Evolutionary conservation across 2,329 filamentous ascomycete genomes (phyloP).

Genomic region (Trichoderma atroviride): DNA sequence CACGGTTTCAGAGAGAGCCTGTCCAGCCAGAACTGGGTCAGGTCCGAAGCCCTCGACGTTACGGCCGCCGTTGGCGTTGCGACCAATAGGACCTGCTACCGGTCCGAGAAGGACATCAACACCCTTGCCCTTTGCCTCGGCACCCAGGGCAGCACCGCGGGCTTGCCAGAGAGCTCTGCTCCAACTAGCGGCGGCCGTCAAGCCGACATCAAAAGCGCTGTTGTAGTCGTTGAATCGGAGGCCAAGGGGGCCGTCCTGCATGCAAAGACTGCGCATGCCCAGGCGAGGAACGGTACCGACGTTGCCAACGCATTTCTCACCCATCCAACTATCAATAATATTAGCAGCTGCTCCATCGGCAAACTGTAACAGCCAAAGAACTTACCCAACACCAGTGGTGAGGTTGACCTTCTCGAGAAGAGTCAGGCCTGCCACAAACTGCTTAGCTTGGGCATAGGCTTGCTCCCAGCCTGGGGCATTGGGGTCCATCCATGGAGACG

Average conservation of each 20-base stretch:
- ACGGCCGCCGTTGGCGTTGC: constrained; percentile 50
- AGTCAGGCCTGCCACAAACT: constrained; percentile 81
- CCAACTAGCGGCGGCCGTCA: constrained; percentile 83
- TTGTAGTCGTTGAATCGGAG: constrained; percentile 77
- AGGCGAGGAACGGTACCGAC: constrained; percentile 69
- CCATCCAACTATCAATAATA: constrained; percentile 42
- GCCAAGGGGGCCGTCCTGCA: constrained; percentile 85
- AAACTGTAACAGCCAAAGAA: constrained; percentile 25
- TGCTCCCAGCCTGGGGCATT: constrained; percentile 71
- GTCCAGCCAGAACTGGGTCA: constrained; percentile 74
- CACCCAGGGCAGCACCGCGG: constrained; percentile 52
- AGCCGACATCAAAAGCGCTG: constrained; percentile 77
- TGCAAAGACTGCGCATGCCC: constrained; percentile 72
- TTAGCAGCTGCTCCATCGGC: background rate
- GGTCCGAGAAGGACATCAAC: constrained; percentile 69
- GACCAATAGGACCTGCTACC: constrained; percentile 51
- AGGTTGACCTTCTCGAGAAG: constrained; percentile 91
- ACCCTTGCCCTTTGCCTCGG: constrained; percentile 74
- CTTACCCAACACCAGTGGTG: constrained; percentile 84
- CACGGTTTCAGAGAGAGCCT: constrained; percentile 71
- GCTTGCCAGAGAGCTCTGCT: constrained; percentile 67
- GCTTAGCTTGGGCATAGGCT: constrained; percentile 74
- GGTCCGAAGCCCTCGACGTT: constrained; percentile 71
- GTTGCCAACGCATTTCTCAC: constrained; percentile 78
- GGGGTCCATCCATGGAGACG: constrained; percentile 84